Conservation (phyloP, 2,329 filamentous ascomycete species). For the Xylariaceae sp. region DNA sequence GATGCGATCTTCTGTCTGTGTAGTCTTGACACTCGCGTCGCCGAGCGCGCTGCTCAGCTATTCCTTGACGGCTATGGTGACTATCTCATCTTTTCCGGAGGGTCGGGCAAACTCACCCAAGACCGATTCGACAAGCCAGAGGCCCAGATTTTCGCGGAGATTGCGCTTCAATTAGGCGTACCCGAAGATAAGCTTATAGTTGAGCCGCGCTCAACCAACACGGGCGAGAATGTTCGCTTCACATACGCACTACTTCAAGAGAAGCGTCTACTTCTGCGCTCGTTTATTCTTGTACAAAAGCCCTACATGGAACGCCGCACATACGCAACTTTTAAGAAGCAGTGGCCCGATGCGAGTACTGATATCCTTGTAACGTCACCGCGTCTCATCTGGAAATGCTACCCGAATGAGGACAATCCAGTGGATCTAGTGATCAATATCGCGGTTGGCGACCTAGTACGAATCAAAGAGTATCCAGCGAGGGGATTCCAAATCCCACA, state of each 20-base stretch:
- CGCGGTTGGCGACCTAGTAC: constrained; percentile 52
- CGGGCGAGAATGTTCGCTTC: constrained; percentile 55
- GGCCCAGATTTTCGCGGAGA: constrained; percentile 49
- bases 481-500: constrained; percentile 52
- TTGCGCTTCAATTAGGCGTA: constrained; percentile 49
- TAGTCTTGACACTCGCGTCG: constrained; percentile 54
- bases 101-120: constrained; percentile 48
- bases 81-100: constrained; percentile 52
- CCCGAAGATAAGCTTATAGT: constrained; percentile 46
- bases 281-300: constrained; percentile 53
- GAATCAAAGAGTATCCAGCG: constrained; percentile 50
- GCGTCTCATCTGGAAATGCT: constrained; percentile 46
- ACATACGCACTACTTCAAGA: constrained; percentile 45
- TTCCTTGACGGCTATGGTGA: constrained; percentile 48
- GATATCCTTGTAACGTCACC: constrained; percentile 50
- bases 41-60: constrained; percentile 49
- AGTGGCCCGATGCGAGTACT: constrained; percentile 48
- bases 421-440: constrained; percentile 50
- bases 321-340: constrained; percentile 53
- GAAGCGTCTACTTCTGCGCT: constrained; percentile 34
- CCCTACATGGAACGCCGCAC: constrained; percentile 56
- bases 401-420: constrained; percentile 50
- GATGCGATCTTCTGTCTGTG: constrained; percentile 55
- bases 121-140: constrained; percentile 48
- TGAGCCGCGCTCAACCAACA: constrained; percentile 50